Conservation (phyloP, 208 protist species). For the Willaertia magna region DNA sequence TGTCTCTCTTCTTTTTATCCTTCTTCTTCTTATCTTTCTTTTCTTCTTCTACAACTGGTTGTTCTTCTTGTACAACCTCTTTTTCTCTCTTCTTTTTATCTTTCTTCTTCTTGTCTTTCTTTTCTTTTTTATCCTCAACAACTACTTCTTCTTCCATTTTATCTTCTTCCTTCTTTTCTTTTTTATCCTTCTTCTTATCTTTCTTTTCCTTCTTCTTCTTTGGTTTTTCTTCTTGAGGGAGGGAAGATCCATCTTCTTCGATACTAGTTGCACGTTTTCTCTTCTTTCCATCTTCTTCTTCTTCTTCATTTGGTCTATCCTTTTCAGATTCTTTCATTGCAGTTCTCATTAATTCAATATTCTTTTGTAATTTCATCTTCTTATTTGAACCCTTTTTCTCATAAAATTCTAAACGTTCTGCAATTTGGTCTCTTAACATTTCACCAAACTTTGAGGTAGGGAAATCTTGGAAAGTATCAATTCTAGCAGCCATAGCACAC, state of each 20-base stretch:
- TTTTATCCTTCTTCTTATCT: neutral
- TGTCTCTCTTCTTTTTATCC: neutral
- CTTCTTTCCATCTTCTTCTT: neutral
- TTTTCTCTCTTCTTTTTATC: constrained; percentile 23
- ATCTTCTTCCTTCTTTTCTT: neutral
- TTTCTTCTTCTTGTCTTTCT: constrained; percentile 28
- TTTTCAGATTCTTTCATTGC: constrained; percentile 47
- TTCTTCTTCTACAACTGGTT: neutral
- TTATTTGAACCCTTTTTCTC: constrained; percentile 61
- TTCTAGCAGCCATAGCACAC: constrained; percentile 87
- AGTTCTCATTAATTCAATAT: constrained; percentile 82
- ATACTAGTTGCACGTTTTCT: neutral
- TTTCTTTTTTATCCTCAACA: constrained; percentile 7
- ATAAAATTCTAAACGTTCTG: constrained; percentile 93
- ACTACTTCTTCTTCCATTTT: neutral
- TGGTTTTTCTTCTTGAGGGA: constrained; percentile 16
- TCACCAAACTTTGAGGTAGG: constrained; percentile 75
- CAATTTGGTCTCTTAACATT: constrained; percentile 89
- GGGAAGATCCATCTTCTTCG: neutral
- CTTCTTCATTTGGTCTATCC: constrained; percentile 31
- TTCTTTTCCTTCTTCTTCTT: constrained; percentile 18
- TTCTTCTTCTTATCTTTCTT: neutral
- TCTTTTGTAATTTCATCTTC: constrained; percentile 85
- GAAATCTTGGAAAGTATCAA: constrained; percentile 77
- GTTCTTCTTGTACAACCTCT: constrained; percentile 7